phyloP scores from a whole-genome alignment of 2,329 filamentous ascomycete species.

The Ophiostoma himal-ulmi region DNA sequence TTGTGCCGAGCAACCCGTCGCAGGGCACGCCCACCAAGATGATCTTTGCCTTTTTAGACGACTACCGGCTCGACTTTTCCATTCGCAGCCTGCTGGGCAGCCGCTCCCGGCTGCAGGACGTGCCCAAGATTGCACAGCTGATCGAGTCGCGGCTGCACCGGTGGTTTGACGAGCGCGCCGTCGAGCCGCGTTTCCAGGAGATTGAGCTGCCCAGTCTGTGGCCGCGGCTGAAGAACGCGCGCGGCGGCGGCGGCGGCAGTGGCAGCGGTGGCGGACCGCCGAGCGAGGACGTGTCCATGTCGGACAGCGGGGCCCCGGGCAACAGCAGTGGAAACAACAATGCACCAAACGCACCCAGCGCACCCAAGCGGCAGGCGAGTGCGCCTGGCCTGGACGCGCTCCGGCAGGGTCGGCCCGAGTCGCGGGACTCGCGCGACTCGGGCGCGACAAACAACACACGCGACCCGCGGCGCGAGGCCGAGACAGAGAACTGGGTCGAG shows the following conservation, averaged over 20 bases:
- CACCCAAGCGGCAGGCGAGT: not conserved
- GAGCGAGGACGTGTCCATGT: conserved; percentile 22
- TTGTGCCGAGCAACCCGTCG: conserved; percentile 69
- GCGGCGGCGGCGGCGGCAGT: conserved; percentile 47
- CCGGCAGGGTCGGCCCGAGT: conserved; percentile 24
- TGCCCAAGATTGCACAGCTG: conserved; percentile 81
- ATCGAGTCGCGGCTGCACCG: conserved; percentile 73
- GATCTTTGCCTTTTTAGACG: conserved; percentile 87
- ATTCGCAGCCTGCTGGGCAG: conserved; percentile 74
- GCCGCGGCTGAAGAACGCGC: conserved; percentile 77
- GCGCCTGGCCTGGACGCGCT: conserved; percentile 14
- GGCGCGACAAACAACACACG: conserved; percentile 31
- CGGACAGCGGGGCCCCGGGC: conserved; percentile 7
- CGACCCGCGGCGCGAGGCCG: conserved; percentile 31
- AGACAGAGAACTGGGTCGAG: conserved; percentile 28
- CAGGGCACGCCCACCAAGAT: conserved; percentile 76
- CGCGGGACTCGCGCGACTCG: conserved; percentile 34
- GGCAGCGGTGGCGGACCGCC: conserved; percentile 43
- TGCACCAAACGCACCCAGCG: not conserved
- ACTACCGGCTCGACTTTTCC: conserved; percentile 78
- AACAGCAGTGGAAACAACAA: not conserved
- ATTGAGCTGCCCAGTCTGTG: conserved; percentile 77
- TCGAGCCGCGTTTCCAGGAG: conserved; percentile 81
- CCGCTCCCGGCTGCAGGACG: conserved; percentile 73
- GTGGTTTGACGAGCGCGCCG: conserved; percentile 83